A percentile compares a stretch with the other conserved stretches of the same genome.
Evolutionary conservation across 2,329 filamentous ascomycete genomes (phyloP).

Genomic region (Zymoseptoria passerinii): DNA sequence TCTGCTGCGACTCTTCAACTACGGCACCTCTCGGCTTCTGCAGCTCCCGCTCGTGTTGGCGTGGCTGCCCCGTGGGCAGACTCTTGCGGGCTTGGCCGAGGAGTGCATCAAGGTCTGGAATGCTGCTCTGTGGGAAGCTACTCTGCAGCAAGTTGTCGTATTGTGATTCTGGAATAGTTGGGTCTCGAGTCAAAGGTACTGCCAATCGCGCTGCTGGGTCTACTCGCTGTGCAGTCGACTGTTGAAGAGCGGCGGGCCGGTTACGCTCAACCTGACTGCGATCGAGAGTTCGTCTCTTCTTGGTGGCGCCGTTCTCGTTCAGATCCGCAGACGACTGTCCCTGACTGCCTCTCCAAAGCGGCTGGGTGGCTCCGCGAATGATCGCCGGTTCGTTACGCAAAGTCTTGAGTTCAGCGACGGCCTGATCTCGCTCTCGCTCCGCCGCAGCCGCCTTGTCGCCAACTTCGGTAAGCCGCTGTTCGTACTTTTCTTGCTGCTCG

Average conservation of each 20-base stretch:
- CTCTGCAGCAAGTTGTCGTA: background rate
- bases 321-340: background rate
- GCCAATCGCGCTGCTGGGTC: background rate
- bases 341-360: background rate
- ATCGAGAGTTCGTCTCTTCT: background rate
- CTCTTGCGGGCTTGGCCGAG: too few relatives aligned
- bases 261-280: background rate
- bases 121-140: background rate
- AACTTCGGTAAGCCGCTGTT: background rate
- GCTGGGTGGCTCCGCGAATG: background rate
- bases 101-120: background rate
- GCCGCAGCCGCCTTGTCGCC: background rate
- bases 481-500: background rate
- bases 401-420: background rate
- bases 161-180: background rate
- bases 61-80: too few relatives aligned
- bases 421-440: too few relatives aligned
- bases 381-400: background rate
- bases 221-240: background rate
- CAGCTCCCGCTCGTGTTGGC: background rate
- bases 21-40: conserved; percentile 4
- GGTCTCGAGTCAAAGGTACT: background rate
- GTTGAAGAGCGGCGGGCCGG: background rate
- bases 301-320: background rate
- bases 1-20: conserved; percentile 13